Evolutionary conservation across 441 rosid species (phyloP).

Genomic region (Biscutella laevigata): DNA sequence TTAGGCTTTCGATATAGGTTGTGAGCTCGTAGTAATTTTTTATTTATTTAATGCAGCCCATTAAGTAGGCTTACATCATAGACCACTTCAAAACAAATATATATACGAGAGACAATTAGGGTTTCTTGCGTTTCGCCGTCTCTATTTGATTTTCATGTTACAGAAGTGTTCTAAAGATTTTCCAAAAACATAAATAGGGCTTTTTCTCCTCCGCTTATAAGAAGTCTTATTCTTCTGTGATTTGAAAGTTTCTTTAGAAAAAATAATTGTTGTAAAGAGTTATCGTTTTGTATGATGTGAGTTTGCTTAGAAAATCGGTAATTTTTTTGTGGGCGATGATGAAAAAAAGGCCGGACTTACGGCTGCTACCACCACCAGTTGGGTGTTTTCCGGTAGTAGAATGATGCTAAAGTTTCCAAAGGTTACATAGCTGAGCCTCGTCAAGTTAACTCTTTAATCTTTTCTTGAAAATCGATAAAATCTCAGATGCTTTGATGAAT

Average conservation of each 20-base stretch:
- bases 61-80: not conserved
- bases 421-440: conserved; percentile 26
- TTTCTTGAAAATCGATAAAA: too few species aligned
- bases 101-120: conserved; percentile 4
- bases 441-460: not conserved
- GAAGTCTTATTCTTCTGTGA: not conserved
- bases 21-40: too few species aligned
- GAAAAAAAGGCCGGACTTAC: conserved; percentile 35
- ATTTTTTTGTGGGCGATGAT: conserved; percentile 18
- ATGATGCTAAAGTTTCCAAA: conserved; percentile 25
- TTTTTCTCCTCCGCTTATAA: not conserved
- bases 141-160: not conserved
- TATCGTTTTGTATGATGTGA: not conserved
- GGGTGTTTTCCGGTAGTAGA: conserved; percentile 23
- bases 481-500: too few species aligned
- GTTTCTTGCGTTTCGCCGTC: conserved; percentile 6
- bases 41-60: not conserved
- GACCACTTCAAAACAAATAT: not conserved
- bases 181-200: not conserved
- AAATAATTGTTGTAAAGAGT: not conserved
- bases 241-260: not conserved
- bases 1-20: too few species aligned
- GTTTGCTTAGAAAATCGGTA: not conserved
- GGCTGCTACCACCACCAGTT: conserved; percentile 18
- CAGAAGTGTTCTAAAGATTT: too few species aligned